Evolutionary conservation across 805 yeast species (phyloP).

Genomic region (Yarrowia osloensis): DNA sequence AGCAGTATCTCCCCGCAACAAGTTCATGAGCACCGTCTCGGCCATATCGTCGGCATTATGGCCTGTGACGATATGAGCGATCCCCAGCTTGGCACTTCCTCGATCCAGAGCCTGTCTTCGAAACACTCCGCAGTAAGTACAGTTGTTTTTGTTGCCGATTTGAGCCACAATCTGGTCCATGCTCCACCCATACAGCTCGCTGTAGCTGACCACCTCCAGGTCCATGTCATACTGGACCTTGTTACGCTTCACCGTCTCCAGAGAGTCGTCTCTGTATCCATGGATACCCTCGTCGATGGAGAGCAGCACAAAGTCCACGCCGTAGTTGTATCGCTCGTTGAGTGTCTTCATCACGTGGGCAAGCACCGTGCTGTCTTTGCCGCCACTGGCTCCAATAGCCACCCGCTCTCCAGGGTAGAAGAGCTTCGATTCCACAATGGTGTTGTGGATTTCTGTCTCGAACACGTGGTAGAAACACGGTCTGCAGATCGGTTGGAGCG

Average conservation of each 20-base stretch:
- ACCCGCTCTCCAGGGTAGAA: slow-evolving; percentile 81
- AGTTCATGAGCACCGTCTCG: slow-evolving; percentile 93
- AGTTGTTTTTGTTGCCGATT: slow-evolving; percentile 89
- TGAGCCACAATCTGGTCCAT: slow-evolving; percentile 97
- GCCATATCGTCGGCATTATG: slow-evolving; percentile 99
- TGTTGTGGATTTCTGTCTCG: slow-evolving; percentile 93
- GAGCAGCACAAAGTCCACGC: slow-evolving; percentile 76
- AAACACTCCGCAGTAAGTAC: slow-evolving; percentile 97
- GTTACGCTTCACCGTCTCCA: slow-evolving; percentile 95
- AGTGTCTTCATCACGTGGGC: slow-evolving; percentile 84
- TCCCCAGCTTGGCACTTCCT: slow-evolving; percentile 85
- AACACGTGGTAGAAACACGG: slow-evolving; percentile 86
- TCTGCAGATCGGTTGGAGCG: slow-evolving; percentile 84
- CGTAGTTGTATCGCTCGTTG: slow-evolving; percentile 86
- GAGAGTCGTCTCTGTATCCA: slow-evolving; percentile 95
- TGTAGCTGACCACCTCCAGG: slow-evolving; percentile 77
- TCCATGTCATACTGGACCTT: slow-evolving; percentile 82
- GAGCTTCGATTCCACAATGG: slow-evolving; percentile 68
- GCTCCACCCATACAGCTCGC: slow-evolving; percentile 92
- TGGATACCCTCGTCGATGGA: slow-evolving; percentile 96
- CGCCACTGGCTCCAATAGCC: slow-evolving; percentile 99
- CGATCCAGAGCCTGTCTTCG: slow-evolving; percentile 95
- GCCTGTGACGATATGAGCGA: slow-evolving; percentile 92
- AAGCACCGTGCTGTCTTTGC: slow-evolving; percentile 94
- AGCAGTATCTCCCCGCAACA: slow-evolving; percentile 93